Conservation (phyloP, 108 stramenopile species). For the Hondaea fermentalgiana region DNA sequence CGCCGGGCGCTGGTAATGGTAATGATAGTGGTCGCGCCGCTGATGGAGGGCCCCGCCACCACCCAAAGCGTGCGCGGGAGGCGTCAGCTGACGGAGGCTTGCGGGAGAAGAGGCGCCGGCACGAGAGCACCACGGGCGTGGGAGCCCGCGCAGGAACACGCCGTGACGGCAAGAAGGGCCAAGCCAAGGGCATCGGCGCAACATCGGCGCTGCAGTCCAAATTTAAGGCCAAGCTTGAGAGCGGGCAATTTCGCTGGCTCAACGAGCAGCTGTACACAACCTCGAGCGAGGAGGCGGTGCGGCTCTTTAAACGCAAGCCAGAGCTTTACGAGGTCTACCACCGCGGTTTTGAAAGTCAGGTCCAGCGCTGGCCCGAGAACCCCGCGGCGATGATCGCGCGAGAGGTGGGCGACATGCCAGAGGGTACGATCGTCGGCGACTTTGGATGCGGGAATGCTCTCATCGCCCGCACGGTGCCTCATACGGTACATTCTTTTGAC, state of each 20-base stretch:
- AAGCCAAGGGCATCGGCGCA: not conserved
- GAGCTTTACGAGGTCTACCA: conserved; percentile 94
- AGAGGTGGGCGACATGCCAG: conserved; percentile 42
- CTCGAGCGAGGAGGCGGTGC: conserved; percentile 60
- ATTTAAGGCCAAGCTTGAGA: conserved; percentile 55
- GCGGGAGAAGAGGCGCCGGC: too few species aligned
- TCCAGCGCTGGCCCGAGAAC: conserved; percentile 84
- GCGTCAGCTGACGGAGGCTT: too few species aligned
- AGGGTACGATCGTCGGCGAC: conserved; percentile 70
- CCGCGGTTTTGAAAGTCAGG: conserved; percentile 89
- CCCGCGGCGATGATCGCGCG: conserved; percentile 85
- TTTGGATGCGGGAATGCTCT: conserved; percentile 98
- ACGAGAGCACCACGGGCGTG: too few species aligned
- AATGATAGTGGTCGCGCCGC: too few species aligned
- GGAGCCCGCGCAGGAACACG: too few species aligned
- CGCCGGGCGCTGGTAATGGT: too few species aligned
- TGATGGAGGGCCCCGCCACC: too few species aligned
- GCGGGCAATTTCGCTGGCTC: conserved; percentile 88
- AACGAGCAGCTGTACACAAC: conserved; percentile 94
- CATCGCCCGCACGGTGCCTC: conserved; percentile 59
- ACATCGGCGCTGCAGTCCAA: conserved; percentile 25
- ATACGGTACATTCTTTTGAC: conserved; percentile 86
- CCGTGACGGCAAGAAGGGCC: not conserved
- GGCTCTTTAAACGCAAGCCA: conserved; percentile 67
- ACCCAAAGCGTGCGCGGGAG: too few species aligned